Conservation (phyloP, 208 protist species). For the Novymonas esmeraldas region DNA sequence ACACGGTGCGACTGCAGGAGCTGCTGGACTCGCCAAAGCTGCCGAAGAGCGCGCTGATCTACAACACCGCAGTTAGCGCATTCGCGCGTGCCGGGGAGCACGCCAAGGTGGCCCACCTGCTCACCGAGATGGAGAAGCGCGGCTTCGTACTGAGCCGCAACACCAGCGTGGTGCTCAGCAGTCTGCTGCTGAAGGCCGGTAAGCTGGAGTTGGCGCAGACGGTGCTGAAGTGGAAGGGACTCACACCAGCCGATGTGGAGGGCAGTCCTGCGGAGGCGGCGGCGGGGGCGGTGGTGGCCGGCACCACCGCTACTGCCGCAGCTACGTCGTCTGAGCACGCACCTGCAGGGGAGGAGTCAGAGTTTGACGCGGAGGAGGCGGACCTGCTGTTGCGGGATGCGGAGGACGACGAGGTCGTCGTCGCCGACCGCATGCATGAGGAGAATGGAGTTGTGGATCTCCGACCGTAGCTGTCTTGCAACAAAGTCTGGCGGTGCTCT, state of each 20-base stretch:
- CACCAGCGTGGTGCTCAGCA: conserved; percentile 89
- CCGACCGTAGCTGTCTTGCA: no score
- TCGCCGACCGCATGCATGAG: background rate
- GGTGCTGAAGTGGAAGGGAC: conserved; percentile 87
- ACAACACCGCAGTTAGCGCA: conserved; percentile 85
- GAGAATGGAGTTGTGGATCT: background rate
- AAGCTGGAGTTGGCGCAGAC: conserved; percentile 87
- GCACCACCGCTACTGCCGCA: background rate
- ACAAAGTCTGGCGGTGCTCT: no score
- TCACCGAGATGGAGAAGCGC: conserved; percentile 82
- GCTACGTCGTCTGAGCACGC: background rate
- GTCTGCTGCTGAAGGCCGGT: conserved; percentile 87
- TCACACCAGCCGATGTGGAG: conserved; percentile 19
- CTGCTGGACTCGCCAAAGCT: conserved; percentile 72
- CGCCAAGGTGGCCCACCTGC: conserved; percentile 76
- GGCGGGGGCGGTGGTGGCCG: no score
- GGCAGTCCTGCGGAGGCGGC: background rate
- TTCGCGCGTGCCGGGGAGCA: conserved; percentile 89
- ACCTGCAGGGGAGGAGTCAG: background rate
- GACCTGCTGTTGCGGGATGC: conserved; percentile 23
- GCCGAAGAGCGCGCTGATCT: conserved; percentile 74
- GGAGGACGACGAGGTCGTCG: conserved; percentile 2
- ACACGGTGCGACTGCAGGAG: conserved; percentile 85
- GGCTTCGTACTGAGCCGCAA: conserved; percentile 70
- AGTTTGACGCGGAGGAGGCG: conserved; percentile 9